Conservation (phyloP, 2,329 filamentous ascomycete species). For the Alternaria metachromatica region DNA sequence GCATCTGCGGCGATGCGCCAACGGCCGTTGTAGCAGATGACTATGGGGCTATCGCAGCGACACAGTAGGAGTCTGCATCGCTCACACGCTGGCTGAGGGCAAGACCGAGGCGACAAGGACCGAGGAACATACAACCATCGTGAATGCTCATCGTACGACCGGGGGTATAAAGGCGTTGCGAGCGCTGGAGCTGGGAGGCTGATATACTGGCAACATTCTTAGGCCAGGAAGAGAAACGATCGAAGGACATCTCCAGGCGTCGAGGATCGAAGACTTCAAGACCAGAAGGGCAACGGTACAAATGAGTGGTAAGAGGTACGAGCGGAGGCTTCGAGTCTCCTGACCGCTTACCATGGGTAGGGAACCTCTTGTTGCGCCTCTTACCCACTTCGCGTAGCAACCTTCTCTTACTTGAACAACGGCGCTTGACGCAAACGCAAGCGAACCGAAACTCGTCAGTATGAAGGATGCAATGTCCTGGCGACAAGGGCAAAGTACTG, state of each 20-base stretch:
- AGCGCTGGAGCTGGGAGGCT: neutral
- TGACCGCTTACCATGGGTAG: neutral
- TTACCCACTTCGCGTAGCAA: neutral
- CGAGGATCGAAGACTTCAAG: neutral
- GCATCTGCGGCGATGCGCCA: neutral
- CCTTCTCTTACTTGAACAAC: neutral
- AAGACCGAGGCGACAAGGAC: neutral
- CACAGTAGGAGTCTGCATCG: neutral
- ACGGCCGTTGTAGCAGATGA: neutral
- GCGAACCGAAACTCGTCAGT: neutral
- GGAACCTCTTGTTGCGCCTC: neutral
- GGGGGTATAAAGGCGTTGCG: neutral
- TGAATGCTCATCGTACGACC: neutral
- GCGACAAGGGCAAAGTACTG: neutral
- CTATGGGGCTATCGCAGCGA: neutral
- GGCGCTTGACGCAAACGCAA: neutral
- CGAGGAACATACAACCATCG: neutral
- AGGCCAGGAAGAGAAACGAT: neutral
- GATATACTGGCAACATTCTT: neutral
- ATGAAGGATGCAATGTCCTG: neutral
- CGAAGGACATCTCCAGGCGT: neutral
- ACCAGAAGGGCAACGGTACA: neutral
- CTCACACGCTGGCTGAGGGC: neutral
- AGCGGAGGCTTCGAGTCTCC: neutral
- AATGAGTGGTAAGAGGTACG: neutral